Base-by-base conservation (phyloP, 108 stramenopile genomes). In the Cyclostephanos invisitatus region DNA sequence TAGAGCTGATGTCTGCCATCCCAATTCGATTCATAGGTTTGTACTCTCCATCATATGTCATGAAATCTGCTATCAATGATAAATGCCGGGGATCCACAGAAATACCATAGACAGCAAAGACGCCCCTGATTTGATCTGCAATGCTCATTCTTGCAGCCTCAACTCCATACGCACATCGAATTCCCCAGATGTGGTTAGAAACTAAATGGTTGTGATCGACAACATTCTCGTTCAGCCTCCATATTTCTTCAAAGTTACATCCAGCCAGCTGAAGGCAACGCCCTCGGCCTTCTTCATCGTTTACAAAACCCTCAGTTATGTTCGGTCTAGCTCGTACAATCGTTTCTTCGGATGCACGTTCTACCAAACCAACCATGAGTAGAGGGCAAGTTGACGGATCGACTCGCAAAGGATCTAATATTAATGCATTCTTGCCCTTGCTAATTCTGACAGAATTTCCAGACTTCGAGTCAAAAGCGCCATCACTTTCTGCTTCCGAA, bases 81-180 rank as follows among this genome's bases (percentile, higher is more conserved):
- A 99, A 74, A 82, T 99, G 99, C 27, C 98, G 85, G n/a, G 95
- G 92, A 70, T 99, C 97, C 7, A 99, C 98, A 18, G 83, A 79
- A 69, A 99, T 99, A 60, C 99, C 99, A 83, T 99, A 99, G 8
- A 96, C 98, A 38, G 94, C 98, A 80, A 99, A 99, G 12, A 99
- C 99, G 40, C 86, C 83, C n/a, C 86, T 84, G 62, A 99, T 95
- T 86, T 99, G 98, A 17, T 93, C 74, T 5, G 98, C 95, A 81
- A 98, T 99, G 55, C 85, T 87, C 50, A 78, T 90, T 12, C 99
- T 85, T 14, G 96, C 94, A 11, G 99, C 99, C 70, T 99, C 99
- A 7, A 99, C 98, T 64, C 99, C 99, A 79, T 99, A 99, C 1
- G 94, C 81, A 61, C 86, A 86, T 61, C 92, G 73, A 48, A 98